Evolutionary conservation across 2,329 filamentous ascomycete species (phyloP).

Genomic region (Neospermospora avenae): DNA sequence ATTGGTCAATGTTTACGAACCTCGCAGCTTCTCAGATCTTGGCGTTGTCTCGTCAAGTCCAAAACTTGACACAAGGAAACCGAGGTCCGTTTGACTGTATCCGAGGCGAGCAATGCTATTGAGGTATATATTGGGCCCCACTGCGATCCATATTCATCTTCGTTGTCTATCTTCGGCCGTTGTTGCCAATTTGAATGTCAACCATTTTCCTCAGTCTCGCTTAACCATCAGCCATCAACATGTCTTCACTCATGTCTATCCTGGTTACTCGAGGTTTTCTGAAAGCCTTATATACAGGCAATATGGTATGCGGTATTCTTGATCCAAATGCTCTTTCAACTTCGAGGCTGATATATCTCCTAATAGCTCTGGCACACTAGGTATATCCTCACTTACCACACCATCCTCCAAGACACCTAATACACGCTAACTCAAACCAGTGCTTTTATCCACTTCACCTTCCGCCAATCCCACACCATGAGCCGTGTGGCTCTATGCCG

Average conservation of each 20-base stretch:
- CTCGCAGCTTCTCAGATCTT: too few species aligned
- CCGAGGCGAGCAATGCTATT: too few species aligned
- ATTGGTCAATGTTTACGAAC: too few species aligned
- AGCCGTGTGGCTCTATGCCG: background rate
- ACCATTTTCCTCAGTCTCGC: too few species aligned
- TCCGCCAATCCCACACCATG: constrained; percentile 1
- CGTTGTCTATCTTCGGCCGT: too few species aligned
- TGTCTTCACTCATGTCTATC: background rate
- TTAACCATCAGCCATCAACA: background rate
- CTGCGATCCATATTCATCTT: too few species aligned
- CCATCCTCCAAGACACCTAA: background rate
- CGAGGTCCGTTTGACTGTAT: too few species aligned
- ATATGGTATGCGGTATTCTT: background rate
- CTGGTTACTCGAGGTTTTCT: constrained; percentile 5
- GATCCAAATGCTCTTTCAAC: background rate
- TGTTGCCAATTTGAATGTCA: too few species aligned
- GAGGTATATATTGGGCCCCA: too few species aligned
- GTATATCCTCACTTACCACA: background rate
- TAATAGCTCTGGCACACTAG: constrained; percentile 5
- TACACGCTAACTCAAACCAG: background rate
- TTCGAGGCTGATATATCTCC: background rate
- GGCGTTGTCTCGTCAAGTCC: too few species aligned
- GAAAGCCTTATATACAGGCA: constrained; percentile 3
- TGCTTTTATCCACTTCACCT: constrained; percentile 6
- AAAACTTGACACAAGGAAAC: too few species aligned